Conservation (phyloP, 2,329 filamentous ascomycete genomes). For the Aspergillus uvarum region DNA sequence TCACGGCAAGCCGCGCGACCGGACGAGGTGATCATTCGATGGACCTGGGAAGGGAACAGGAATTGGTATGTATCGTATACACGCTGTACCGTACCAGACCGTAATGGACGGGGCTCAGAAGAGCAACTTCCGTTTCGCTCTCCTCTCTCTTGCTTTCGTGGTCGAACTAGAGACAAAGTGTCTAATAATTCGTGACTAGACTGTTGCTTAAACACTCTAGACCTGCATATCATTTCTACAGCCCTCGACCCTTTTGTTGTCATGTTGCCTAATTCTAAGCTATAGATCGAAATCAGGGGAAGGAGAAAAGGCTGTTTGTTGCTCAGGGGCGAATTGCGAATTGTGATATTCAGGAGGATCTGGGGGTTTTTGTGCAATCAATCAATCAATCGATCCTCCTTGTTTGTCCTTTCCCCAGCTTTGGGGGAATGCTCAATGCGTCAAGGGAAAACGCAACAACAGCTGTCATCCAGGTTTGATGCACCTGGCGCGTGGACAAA, state of each 20-base stretch:
- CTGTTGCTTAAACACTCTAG: slow-evolving; percentile 6
- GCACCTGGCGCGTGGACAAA: neutral
- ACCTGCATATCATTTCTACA: slow-evolving; percentile 7
- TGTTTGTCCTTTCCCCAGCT: neutral
- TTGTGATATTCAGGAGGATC: neutral
- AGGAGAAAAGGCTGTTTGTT: too few relatives aligned
- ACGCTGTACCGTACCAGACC: slow-evolving; percentile 4
- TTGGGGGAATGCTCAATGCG: neutral
- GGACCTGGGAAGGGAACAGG: neutral
- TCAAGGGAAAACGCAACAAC: neutral
- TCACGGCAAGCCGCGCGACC: slow-evolving; percentile 18
- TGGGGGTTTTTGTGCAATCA: neutral
- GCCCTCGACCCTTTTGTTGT: neutral
- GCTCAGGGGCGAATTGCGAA: neutral
- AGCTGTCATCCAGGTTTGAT: neutral
- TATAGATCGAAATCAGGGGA: neutral
- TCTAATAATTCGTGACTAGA: slow-evolving; percentile 3
- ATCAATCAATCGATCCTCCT: neutral
- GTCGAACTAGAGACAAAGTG: neutral
- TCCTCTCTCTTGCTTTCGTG: neutral
- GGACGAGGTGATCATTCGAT: slow-evolving; percentile 18
- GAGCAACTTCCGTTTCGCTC: neutral
- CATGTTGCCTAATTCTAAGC: neutral
- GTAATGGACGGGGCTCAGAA: neutral
- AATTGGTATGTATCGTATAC: neutral